Evolutionary conservation across 106 monocot species (phyloP).

Genomic region (Phalaenopsis equestris): DNA sequence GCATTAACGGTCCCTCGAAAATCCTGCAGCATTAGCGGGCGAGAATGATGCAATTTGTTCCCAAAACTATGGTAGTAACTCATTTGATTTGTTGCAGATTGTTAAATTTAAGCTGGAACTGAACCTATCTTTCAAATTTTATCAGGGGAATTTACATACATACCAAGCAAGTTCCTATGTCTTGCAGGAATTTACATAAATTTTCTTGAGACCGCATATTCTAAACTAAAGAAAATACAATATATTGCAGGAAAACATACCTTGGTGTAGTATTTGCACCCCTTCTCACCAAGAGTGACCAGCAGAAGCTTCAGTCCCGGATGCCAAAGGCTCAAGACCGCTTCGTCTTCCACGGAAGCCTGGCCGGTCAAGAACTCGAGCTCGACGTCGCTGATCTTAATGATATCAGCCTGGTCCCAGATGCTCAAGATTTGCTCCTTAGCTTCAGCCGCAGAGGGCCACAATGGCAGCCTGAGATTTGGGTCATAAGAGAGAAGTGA

Average conservation of each 20-base stretch:
- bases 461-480: slow-evolving; percentile 41
- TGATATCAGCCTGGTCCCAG: slow-evolving; percentile 48
- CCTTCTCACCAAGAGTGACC: slow-evolving; percentile 15
- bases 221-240: too few species aligned
- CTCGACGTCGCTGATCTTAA: slow-evolving; percentile 32
- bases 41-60: too few species aligned
- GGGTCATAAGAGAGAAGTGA: slow-evolving; percentile 48
- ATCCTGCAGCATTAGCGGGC: slow-evolving; percentile 31
- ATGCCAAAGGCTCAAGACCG: slow-evolving; percentile 12
- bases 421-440: slow-evolving; percentile 48
- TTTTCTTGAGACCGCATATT: too few species aligned
- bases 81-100: too few species aligned
- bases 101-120: too few species aligned
- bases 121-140: too few species aligned
- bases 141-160: too few species aligned
- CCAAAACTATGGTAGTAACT: too few species aligned
- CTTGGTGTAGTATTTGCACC: slow-evolving; percentile 24
- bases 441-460: slow-evolving; percentile 43
- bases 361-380: slow-evolving; percentile 19
- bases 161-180: too few species aligned
- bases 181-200: too few species aligned
- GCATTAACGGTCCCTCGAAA: slow-evolving; percentile 61
- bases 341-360: slow-evolving; percentile 6
- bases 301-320: slow-evolving; percentile 17
- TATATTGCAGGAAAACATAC: background rate